These are phyloP conservation scores for Pelargonium myrrhifolium DNA, from an alignment of 441 rosid genomes.

Conservation along the genomic window DNA sequence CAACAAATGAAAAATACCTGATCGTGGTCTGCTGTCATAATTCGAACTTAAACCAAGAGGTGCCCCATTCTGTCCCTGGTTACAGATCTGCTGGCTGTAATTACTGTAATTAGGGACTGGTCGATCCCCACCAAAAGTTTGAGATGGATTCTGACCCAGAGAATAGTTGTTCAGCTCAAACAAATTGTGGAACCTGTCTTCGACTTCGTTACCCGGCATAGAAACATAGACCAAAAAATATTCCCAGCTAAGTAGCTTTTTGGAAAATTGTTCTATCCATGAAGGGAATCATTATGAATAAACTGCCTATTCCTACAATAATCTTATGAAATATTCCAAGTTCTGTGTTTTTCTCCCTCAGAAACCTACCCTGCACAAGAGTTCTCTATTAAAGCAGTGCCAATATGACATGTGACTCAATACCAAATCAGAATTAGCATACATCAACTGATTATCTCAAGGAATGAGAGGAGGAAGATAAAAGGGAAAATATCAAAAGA, in stretches of 20 bases:
- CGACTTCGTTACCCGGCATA: conserved; percentile 4
- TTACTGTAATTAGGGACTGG: neutral
- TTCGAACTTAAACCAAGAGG: conserved; percentile 18
- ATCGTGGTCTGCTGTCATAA: conserved; percentile 18
- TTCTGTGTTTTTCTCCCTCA: neutral
- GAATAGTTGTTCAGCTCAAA: neutral
- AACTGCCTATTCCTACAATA: conserved; percentile 5
- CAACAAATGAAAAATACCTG: conserved; percentile 18
- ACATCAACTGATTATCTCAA: no score
- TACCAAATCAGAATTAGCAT: neutral
- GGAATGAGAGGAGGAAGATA: no score
- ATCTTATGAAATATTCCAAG: no score
- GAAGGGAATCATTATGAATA: conserved; percentile 15
- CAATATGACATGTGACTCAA: neutral
- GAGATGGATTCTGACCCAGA: neutral
- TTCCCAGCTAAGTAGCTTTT: conserved; percentile 20
- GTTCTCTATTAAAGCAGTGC: conserved; percentile 4
- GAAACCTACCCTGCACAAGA: conserved; percentile 15
- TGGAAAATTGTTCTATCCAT: conserved; percentile 21
- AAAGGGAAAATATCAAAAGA: no score
- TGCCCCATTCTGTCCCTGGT: conserved; percentile 20
- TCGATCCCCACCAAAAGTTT: neutral
- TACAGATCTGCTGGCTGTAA: neutral
- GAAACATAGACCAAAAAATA: conserved; percentile 13
- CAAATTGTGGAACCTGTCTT: neutral